A percentile compares a stretch with the other conserved stretches of the same genome.
Conservation (phyloP, 768 basidiomycete species). For the Hemileccinum rubropunctum region DNA sequence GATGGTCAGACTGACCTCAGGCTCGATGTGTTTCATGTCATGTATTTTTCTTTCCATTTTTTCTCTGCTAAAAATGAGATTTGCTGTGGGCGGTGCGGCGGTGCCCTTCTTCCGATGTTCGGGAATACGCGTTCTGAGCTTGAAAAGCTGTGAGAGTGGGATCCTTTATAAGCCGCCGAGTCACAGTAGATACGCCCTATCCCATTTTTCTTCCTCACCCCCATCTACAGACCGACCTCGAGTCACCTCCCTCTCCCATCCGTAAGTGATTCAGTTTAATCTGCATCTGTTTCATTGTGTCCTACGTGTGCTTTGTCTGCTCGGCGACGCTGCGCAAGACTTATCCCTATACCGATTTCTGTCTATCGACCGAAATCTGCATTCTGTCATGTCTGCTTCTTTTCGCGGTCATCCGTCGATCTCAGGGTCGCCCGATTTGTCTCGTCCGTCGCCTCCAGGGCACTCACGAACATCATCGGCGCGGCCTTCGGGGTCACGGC, state of each 20-base stretch:
- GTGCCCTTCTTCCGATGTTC: slow-evolving; percentile 20
- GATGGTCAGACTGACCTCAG: not conserved
- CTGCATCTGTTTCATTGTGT: slow-evolving; percentile 26
- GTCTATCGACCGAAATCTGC: slow-evolving; percentile 28
- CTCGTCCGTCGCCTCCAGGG: slow-evolving; percentile 29
- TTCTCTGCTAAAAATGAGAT: not conserved
- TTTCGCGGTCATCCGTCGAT: slow-evolving; percentile 15
- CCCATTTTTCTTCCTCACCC: slow-evolving; percentile 12
- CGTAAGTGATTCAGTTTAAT: slow-evolving; percentile 31
- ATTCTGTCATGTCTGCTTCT: slow-evolving; percentile 19
- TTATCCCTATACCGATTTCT: slow-evolving; percentile 22
- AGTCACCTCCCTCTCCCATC: slow-evolving; percentile 21
- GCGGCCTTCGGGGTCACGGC: slow-evolving; percentile 19
- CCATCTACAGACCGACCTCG: slow-evolving; percentile 15
- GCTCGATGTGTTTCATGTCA: no score
- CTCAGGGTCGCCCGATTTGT: slow-evolving; percentile 32
- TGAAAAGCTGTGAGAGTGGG: slow-evolving; percentile 33
- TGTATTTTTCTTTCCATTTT: not conserved
- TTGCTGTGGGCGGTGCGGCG: slow-evolving; percentile 11
- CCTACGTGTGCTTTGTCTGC: slow-evolving; percentile 28
- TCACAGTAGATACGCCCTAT: slow-evolving; percentile 14
- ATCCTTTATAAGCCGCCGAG: slow-evolving; percentile 32
- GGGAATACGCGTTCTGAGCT: slow-evolving; percentile 33
- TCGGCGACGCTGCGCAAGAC: slow-evolving; percentile 20
- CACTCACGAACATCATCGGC: slow-evolving; percentile 32